Conservation (phyloP, 2,329 filamentous ascomycete genomes). For the Colletotrichum lini region DNA sequence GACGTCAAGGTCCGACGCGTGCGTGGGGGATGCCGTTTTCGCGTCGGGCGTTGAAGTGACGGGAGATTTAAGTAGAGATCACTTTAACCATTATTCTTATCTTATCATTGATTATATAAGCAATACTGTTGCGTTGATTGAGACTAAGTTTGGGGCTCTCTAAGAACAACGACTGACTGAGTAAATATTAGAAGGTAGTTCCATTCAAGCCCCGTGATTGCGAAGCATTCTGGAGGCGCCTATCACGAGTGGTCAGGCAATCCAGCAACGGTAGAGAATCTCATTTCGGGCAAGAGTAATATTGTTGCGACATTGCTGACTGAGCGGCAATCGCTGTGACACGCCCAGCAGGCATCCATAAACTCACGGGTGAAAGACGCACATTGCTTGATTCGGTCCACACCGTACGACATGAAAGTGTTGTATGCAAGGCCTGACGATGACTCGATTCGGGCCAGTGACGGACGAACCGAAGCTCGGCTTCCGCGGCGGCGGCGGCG, state of each 20-base stretch:
- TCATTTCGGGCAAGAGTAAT: background rate
- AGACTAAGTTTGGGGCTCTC: too few relatives aligned
- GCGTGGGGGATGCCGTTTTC: slow-evolving; percentile 35
- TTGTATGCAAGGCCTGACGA: slow-evolving; percentile 3
- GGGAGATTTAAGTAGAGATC: slow-evolving; percentile 27
- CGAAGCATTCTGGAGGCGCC: background rate
- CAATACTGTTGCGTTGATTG: background rate
- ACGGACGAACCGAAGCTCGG: slow-evolving; percentile 32
- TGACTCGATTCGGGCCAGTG: slow-evolving; percentile 18
- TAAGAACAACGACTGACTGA: background rate
- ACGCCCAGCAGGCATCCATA: slow-evolving; percentile 16
- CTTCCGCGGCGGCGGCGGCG: slow-evolving; percentile 17
- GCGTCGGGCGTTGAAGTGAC: slow-evolving; percentile 28
- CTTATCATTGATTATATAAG: slow-evolving; percentile 32
- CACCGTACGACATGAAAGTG: background rate
- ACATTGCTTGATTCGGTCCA: slow-evolving; percentile 7
- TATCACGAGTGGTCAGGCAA: too few relatives aligned
- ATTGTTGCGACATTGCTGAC: slow-evolving; percentile 10
- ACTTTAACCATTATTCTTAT: slow-evolving; percentile 28
- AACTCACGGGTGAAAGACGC: background rate
- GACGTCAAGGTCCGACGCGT: slow-evolving; percentile 35
- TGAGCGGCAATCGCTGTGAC: slow-evolving; percentile 14
- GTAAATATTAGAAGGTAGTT: background rate
- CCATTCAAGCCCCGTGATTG: background rate
- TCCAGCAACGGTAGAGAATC: background rate